Base-by-base conservation (phyloP, 2,329 filamentous ascomycete genomes). In the Westerdykella aurantiaca region DNA sequence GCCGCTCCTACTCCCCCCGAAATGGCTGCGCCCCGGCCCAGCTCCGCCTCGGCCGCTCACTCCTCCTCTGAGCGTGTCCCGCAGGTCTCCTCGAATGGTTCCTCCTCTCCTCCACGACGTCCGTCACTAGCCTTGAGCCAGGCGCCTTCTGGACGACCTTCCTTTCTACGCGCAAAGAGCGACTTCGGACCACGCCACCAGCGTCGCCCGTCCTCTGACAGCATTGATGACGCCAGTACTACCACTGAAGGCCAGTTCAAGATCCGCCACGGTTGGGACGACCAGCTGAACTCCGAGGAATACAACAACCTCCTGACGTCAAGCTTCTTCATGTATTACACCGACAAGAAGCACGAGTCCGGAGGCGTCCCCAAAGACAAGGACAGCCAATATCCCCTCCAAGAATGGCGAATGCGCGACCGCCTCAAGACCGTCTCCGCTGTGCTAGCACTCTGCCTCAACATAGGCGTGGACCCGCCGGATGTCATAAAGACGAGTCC, bases 271-370 rank as follows among this genome's bases (percentile, higher is more conserved):
- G 90, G 90, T 38, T 96, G 93, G 73, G 88, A 95, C 62, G 86
- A 90, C 55, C 88, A 95, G 67, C 89, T 95, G 64, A 86, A 88
- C 61, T 94, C 86, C 5, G 86, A 89, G 55, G 88, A 95, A 61
- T 90, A 94, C 58, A 85, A 94, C 56, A 85, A 86, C 45, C 79
- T 89, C 53, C 75, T 95, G 51, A 88, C 86, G 41, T 89, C 85
- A 86, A 94, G 88, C 55, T 98, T 95, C 81, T 97, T 95, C 74
- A 97, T 97, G 91, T 98, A 98, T 71, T 98, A 87, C 69, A 96
- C 91, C 51, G 93, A 98, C 69, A 97, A 97, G 69, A 85, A 91
- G 42, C 93, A 98, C 69, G 93, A 97, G 66, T 93, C 88, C 17
- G 91, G 88, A 31, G 93, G 89, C 17, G 88, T 90, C 54, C 88